Evolutionary conservation across 139 green algal species (phyloP).

Genomic region (Micractinium sp.): DNA sequence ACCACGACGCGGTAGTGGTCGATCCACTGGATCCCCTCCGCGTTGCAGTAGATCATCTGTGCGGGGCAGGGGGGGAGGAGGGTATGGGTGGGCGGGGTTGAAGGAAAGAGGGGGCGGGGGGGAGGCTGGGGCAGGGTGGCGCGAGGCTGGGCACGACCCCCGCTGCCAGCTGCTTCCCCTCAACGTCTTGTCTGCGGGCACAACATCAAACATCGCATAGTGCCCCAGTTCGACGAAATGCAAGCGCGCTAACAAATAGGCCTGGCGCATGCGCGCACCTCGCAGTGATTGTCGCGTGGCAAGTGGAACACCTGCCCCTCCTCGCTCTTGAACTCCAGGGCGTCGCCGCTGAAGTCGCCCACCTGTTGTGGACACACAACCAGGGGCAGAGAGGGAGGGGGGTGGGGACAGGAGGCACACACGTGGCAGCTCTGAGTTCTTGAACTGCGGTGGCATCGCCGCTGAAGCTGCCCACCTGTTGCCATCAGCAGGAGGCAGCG

Average conservation of each 20-base stretch:
- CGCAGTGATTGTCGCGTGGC: conserved; percentile 49
- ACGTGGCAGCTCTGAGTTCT: background rate
- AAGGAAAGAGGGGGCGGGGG: background rate
- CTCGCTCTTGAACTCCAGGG: conserved; percentile 34
- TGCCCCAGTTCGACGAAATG: no score
- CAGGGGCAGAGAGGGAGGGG: background rate
- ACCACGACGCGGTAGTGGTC: conserved; percentile 47
- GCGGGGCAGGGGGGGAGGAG: background rate
- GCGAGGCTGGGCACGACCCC: background rate
- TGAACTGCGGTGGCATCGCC: background rate
- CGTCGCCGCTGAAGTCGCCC: conserved; percentile 46
- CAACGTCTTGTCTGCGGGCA: background rate
- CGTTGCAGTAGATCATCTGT: conserved; percentile 58
- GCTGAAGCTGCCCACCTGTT: no score
- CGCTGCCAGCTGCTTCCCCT: background rate
- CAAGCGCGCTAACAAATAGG: no score
- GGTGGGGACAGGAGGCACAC: background rate
- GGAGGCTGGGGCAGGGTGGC: no score
- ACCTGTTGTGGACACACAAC: conserved; percentile 6
- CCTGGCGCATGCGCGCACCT: background rate
- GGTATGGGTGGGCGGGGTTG: background rate
- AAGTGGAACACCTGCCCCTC: conserved; percentile 44
- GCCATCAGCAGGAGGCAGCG: background rate
- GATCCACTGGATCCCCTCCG: conserved; percentile 57
- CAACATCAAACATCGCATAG: no score